Percentiles rank a stretch among this genome's conserved stretches.
Conservation (phyloP, 352 stramenopile genomes). For the Blastocystis sp. region DNA sequence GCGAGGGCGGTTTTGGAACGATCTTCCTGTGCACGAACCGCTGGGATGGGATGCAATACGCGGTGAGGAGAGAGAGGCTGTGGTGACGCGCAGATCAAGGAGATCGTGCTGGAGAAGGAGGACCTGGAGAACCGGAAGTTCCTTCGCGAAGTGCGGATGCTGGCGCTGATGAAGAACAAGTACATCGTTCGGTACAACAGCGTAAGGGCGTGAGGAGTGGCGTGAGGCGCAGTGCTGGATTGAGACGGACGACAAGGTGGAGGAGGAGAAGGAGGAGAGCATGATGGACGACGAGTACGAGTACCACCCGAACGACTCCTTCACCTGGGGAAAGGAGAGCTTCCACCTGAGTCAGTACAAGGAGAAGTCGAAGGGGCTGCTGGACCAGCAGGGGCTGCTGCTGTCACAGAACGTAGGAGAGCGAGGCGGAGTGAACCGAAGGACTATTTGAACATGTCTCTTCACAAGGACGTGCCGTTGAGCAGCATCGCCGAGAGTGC, state of each 20-base stretch:
- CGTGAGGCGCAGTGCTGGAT: slow-evolving; percentile 14
- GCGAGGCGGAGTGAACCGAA: background rate
- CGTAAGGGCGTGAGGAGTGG: background rate
- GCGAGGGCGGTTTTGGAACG: background rate
- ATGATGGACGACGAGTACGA: background rate
- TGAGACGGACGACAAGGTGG: background rate
- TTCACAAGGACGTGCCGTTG: background rate
- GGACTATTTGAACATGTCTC: background rate
- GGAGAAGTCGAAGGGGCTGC: background rate
- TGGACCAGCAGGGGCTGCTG: background rate
- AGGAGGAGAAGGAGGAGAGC: background rate
- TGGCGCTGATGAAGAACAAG: slow-evolving; percentile 29
- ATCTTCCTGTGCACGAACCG: slow-evolving; percentile 21
- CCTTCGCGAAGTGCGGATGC: slow-evolving; percentile 19
- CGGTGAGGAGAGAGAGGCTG: background rate
- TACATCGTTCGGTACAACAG: slow-evolving; percentile 39
- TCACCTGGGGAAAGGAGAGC: slow-evolving; percentile 36
- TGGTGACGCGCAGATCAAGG: background rate
- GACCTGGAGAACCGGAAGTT: slow-evolving; percentile 22
- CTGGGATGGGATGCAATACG: slow-evolving; percentile 35
- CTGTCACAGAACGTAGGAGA: background rate
- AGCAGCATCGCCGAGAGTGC: background rate
- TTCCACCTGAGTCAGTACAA: background rate
- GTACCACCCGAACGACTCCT: background rate
- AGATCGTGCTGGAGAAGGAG: slow-evolving; percentile 3